phyloP scores from a whole-genome alignment of 306 rosid genomes.

The Sicyos baderoa region DNA sequence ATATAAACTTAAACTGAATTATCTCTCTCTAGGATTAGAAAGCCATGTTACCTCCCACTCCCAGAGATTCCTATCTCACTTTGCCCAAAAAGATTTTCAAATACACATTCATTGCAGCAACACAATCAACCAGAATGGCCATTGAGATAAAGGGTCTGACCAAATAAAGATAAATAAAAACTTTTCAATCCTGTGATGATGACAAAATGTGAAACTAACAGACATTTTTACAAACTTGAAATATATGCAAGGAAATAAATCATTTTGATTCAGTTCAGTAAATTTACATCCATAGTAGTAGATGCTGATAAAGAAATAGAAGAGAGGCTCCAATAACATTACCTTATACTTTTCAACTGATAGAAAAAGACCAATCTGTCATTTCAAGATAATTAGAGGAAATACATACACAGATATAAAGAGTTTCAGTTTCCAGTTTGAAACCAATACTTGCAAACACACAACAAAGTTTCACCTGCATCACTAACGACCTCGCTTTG shows the following conservation, averaged over 20 bases:
- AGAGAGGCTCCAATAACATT: slow-evolving; percentile 13
- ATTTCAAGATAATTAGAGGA: slow-evolving; percentile 12
- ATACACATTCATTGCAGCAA: slow-evolving; percentile 13
- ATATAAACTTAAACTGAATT: no score
- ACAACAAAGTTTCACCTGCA: slow-evolving; percentile 27
- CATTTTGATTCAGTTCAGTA: not conserved
- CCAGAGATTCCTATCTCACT: not conserved
- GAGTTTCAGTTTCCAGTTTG: slow-evolving; percentile 5
- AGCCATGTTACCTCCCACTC: slow-evolving; percentile 10
- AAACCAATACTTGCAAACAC: slow-evolving; percentile 29
- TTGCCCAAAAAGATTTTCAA: not conserved
- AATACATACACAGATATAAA: slow-evolving; percentile 15
- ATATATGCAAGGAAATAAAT: slow-evolving; percentile 7
- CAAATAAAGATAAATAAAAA: not conserved
- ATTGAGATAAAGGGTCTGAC: not conserved
- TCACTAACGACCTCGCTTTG: not conserved
- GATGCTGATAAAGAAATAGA: slow-evolving; percentile 10
- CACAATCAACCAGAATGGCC: slow-evolving; percentile 7
- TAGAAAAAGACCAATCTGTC: slow-evolving; percentile 10
- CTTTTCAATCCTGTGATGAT: not conserved
- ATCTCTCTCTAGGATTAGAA: not conserved
- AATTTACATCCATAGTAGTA: slow-evolving; percentile 11
- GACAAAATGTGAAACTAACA: slow-evolving; percentile 3
- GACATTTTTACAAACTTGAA: not conserved
- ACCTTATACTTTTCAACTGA: slow-evolving; percentile 13